Conservation (phyloP, 2,329 filamentous ascomycete species). For the Colletotrichum sp. region DNA sequence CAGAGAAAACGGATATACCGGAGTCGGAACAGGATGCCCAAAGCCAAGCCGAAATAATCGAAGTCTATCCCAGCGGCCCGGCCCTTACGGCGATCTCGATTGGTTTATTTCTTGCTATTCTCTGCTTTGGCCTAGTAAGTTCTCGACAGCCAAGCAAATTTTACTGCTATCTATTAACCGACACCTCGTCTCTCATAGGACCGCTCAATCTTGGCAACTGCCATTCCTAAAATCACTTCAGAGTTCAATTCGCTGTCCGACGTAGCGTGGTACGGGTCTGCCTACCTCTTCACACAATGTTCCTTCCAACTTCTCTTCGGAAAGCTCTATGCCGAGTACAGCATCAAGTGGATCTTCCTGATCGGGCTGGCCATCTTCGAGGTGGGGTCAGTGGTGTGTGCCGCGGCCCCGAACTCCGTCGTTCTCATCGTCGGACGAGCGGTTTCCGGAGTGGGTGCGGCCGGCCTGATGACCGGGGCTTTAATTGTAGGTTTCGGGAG, state of each 20-base stretch:
- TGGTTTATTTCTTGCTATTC: conserved; percentile 4
- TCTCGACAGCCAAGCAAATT: neutral
- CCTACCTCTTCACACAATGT: neutral
- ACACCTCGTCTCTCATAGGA: neutral
- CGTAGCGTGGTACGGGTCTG: conserved; percentile 12
- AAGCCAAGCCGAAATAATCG: neutral
- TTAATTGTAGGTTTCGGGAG: neutral
- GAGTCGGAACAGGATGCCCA: neutral
- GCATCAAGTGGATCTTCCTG: conserved; percentile 44
- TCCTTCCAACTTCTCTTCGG: conserved; percentile 55
- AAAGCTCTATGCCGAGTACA: conserved; percentile 59
- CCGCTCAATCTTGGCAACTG: conserved; percentile 14
- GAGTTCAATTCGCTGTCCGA: conserved; percentile 17
- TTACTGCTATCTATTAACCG: neutral
- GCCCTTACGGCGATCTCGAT: conserved; percentile 3
- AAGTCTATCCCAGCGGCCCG: neutral
- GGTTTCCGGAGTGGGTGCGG: conserved; percentile 37
- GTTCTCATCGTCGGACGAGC: conserved; percentile 45
- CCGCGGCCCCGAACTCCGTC: conserved; percentile 40
- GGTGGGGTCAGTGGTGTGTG: conserved; percentile 47
- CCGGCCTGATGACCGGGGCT: conserved; percentile 28
- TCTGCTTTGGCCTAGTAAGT: conserved; percentile 16
- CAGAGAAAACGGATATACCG: neutral
- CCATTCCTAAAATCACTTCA: conserved; percentile 18
- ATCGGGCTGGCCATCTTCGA: conserved; percentile 44